phyloP scores from a whole-genome alignment of 2,329 filamentous ascomycete species.

The Sphaerulina vaccinii region DNA sequence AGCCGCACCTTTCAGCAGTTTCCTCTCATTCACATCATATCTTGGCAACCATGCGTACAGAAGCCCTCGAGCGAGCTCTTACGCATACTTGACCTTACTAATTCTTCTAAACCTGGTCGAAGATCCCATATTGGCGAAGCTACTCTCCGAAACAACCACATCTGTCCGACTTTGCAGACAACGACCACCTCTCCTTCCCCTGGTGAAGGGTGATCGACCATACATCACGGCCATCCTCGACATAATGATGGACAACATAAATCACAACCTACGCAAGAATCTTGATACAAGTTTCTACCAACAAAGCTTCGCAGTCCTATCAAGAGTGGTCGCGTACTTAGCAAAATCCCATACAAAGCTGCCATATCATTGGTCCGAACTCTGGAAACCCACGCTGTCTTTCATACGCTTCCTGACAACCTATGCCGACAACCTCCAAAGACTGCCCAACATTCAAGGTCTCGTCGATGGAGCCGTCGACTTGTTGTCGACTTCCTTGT shows the following conservation, averaged over 20 bases:
- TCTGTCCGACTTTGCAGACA: constrained; percentile 84
- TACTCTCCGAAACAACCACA: constrained; percentile 74
- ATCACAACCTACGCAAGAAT: constrained; percentile 84
- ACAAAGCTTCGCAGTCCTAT: constrained; percentile 75
- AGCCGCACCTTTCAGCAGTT: constrained; percentile 66
- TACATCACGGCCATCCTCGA: constrained; percentile 78
- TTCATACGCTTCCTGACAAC: constrained; percentile 87
- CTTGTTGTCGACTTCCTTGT: constrained; percentile 78
- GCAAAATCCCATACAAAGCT: constrained; percentile 79
- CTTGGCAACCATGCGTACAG: constrained; percentile 90
- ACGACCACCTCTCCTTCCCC: constrained; percentile 77
- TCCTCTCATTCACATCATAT: constrained; percentile 87
- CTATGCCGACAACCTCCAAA: constrained; percentile 75
- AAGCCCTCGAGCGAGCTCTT: constrained; percentile 72
- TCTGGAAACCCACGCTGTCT: constrained; percentile 85
- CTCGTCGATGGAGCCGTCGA: constrained; percentile 78
- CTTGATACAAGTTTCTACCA: constrained; percentile 73
- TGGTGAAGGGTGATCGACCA: constrained; percentile 67
- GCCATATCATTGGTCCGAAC: constrained; percentile 88
- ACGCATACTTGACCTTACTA: constrained; percentile 81
- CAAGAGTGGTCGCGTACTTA: constrained; percentile 80
- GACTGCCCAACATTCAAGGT: constrained; percentile 65
- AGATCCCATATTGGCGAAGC: constrained; percentile 77
- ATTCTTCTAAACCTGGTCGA: constrained; percentile 84
- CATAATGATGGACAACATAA: constrained; percentile 84